phyloP scores from a whole-genome alignment of 1,139 yeast species.

The Blastobotrys buckinghamii region DNA sequence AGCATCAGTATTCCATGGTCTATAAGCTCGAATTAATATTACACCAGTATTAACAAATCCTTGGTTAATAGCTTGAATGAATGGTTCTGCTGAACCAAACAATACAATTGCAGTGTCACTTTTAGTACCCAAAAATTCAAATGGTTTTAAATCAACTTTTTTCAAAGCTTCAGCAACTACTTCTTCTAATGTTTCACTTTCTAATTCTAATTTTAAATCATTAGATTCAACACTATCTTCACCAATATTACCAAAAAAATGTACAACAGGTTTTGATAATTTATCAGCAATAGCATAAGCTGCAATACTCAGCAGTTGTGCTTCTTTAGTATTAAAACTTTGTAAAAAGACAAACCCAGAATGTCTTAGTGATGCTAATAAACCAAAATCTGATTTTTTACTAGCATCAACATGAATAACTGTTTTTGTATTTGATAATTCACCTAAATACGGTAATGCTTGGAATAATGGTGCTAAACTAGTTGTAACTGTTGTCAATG shows the following conservation, averaged over 20 bases:
- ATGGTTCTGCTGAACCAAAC: slow-evolving; percentile 49
- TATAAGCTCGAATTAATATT: slow-evolving; percentile 55
- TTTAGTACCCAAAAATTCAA: slow-evolving; percentile 38
- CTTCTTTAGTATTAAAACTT: slow-evolving; percentile 53
- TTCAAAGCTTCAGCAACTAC: slow-evolving; percentile 25
- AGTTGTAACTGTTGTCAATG: slow-evolving; percentile 34
- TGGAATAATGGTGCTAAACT: slow-evolving; percentile 50
- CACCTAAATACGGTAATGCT: slow-evolving; percentile 55
- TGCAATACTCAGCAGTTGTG: slow-evolving; percentile 47
- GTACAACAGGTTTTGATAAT: slow-evolving; percentile 54
- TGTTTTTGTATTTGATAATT: slow-evolving; percentile 41
- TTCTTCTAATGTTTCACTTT: slow-evolving; percentile 25
- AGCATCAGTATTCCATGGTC: slow-evolving; percentile 58
- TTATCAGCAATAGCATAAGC: slow-evolving; percentile 53
- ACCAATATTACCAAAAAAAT: slow-evolving; percentile 41
- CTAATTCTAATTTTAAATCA: slow-evolving; percentile 8
- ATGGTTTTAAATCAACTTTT: slow-evolving; percentile 32
- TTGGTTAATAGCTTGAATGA: slow-evolving; percentile 38
- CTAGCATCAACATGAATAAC: slow-evolving; percentile 57
- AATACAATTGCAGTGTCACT: slow-evolving; percentile 52
- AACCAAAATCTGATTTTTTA: slow-evolving; percentile 46
- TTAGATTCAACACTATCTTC: slow-evolving; percentile 9
- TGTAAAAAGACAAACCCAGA: slow-evolving; percentile 57
- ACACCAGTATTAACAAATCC: slow-evolving; percentile 43
- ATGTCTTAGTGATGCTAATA: slow-evolving; percentile 66